phyloP scores from a whole-genome alignment of 1,139 yeast species.

The Scheffersomyces segobiensis region DNA sequence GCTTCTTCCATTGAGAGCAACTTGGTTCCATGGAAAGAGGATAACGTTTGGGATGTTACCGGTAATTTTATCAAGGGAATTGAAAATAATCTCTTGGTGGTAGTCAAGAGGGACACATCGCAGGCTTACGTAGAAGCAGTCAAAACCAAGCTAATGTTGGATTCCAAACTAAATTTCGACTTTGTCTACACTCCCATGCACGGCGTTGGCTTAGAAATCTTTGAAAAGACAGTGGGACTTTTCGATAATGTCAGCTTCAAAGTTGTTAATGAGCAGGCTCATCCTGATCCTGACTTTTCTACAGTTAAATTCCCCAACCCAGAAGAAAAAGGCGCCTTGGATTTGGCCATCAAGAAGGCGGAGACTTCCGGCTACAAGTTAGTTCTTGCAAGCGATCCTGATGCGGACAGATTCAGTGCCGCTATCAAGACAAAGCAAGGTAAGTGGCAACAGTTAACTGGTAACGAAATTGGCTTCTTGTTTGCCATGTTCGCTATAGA shows the following conservation, averaged over 20 bases:
- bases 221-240: slow-evolving; percentile 27
- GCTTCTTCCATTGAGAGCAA: slow-evolving; percentile 63
- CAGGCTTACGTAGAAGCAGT: slow-evolving; percentile 37
- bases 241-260: slow-evolving; percentile 28
- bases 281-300: slow-evolving; percentile 82
- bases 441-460: slow-evolving; percentile 78
- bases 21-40: slow-evolving; percentile 55
- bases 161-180: slow-evolving; percentile 26
- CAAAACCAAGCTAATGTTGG: slow-evolving; percentile 23
- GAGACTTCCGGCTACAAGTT: slow-evolving; percentile 44
- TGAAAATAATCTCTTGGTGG: slow-evolving; percentile 18
- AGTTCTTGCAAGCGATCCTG: slow-evolving; percentile 92
- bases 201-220: slow-evolving; percentile 77
- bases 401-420: slow-evolving; percentile 89
- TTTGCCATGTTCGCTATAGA: slow-evolving; percentile 69
- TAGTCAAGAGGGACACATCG: slow-evolving; percentile 33
- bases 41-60: slow-evolving; percentile 49
- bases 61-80: slow-evolving; percentile 29
- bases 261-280: slow-evolving; percentile 57
- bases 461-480: slow-evolving; percentile 85
- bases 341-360: slow-evolving; percentile 63
- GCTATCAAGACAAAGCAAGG: slow-evolving; percentile 53
- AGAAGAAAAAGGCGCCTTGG: slow-evolving; percentile 90
- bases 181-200: slow-evolving; percentile 94
- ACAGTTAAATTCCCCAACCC: slow-evolving; percentile 94